A percentile compares a stretch with the other conserved stretches of the same genome.
Evolutionary conservation across 768 basidiomycete species (phyloP).

Genomic region (Fistulinella prunicolor): DNA sequence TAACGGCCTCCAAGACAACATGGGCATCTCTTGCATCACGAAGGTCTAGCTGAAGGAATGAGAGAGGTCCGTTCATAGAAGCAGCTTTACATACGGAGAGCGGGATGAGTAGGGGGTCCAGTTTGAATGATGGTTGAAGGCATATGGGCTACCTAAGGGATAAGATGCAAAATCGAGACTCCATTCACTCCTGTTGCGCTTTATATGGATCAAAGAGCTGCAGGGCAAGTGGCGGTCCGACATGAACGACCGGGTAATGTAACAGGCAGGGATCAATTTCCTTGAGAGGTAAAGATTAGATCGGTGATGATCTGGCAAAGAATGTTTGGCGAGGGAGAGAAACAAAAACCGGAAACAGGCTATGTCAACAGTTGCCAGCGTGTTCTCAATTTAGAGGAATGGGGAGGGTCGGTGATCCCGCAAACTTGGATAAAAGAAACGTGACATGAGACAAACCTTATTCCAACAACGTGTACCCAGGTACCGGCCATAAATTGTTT

Average conservation of each 20-base stretch:
- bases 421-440: conserved; percentile 27
- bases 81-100: conserved; percentile 27
- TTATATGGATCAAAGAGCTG: conserved; percentile 24
- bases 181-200: conserved; percentile 1
- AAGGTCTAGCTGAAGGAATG: conserved; percentile 46
- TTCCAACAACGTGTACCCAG: conserved; percentile 21
- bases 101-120: conserved; percentile 30
- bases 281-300: conserved; percentile 18
- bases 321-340: conserved; percentile 15
- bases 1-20: conserved; percentile 71
- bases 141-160: conserved; percentile 9
- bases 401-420: conserved; percentile 19
- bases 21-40: conserved; percentile 81
- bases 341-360: conserved; percentile 14
- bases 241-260: conserved; percentile 18
- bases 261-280: conserved; percentile 9
- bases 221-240: conserved; percentile 15
- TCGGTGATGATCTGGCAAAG: conserved; percentile 19
- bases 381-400: conserved; percentile 22
- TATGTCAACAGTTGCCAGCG: conserved; percentile 8
- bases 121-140: conserved; percentile 16
- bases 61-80: not conserved
- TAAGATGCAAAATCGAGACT: conserved; percentile 5
- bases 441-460: conserved; percentile 33
- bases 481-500: conserved; percentile 16